phyloP scores from a whole-genome alignment of 306 rosid genomes.

The Cicer cuneatum region DNA sequence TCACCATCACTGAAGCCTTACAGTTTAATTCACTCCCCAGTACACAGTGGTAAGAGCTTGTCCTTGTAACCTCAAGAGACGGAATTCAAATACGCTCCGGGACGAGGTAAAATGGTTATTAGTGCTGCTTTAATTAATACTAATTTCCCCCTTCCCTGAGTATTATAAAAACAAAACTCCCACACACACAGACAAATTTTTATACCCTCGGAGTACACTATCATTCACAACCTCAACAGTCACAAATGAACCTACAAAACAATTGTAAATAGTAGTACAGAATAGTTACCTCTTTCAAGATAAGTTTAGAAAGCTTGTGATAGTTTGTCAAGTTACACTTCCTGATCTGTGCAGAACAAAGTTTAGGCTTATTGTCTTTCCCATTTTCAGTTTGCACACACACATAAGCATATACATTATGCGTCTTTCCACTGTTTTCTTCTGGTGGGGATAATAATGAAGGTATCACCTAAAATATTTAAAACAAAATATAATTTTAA shows the following conservation, averaged over 20 bases:
- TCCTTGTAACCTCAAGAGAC: no score
- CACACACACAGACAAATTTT: no score
- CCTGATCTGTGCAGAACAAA: slow-evolving; percentile 63
- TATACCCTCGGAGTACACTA: background rate
- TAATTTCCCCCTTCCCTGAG: no score
- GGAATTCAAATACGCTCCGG: no score
- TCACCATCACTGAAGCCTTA: no score
- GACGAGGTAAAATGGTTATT: no score
- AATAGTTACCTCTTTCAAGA: slow-evolving; percentile 68
- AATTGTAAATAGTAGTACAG: background rate
- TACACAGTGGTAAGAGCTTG: background rate
- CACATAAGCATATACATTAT: slow-evolving; percentile 62
- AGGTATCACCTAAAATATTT: slow-evolving; percentile 73
- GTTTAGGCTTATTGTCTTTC: slow-evolving; percentile 39
- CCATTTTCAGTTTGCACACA: slow-evolving; percentile 54
- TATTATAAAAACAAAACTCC: no score
- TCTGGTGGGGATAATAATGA: slow-evolving; percentile 46
- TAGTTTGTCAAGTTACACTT: slow-evolving; percentile 79
- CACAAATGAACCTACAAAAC: background rate
- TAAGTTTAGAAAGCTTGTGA: slow-evolving; percentile 47
- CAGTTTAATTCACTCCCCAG: background rate
- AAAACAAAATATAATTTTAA: background rate
- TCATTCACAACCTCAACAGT: background rate
- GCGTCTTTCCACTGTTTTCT: slow-evolving; percentile 48
- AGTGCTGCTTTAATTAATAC: no score